Evolutionary conservation across 441 rosid species (phyloP).

Genomic region (Melastoma candidum): DNA sequence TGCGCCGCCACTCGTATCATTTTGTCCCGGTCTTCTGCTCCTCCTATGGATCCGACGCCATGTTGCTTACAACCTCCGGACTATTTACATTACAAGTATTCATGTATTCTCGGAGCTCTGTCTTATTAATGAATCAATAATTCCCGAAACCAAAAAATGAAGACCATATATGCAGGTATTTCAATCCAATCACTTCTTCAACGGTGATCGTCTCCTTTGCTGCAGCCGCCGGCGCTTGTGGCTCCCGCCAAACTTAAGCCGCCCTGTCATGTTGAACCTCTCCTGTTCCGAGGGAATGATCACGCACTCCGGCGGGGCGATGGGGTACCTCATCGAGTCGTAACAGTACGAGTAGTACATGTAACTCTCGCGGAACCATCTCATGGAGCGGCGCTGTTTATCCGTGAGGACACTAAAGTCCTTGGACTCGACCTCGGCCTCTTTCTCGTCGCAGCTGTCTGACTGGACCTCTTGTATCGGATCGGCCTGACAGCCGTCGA

Average conservation of each 20-base stretch:
- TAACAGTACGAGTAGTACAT: constrained; percentile 89
- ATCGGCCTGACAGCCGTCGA: constrained; percentile 62
- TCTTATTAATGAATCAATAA: no score
- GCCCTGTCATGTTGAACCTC: constrained; percentile 50
- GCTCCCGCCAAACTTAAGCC: constrained; percentile 64
- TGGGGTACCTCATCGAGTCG: constrained; percentile 48
- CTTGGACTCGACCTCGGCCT: constrained; percentile 24
- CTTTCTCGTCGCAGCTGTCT: constrained; percentile 22
- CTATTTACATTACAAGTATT: no score
- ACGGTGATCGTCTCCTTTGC: no score
- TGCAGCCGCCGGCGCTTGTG: constrained; percentile 19
- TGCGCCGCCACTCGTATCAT: no score
- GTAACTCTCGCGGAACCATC: constrained; percentile 46
- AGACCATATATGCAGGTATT: no score
- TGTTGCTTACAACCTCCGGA: no score
- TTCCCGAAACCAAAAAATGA: no score
- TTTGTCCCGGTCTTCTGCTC: no score
- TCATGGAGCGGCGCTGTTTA: constrained; percentile 40
- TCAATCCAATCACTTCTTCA: no score
- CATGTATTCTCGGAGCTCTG: no score
- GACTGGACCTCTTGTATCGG: constrained; percentile 41
- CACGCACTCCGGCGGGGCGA: constrained; percentile 53
- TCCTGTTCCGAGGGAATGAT: constrained; percentile 36
- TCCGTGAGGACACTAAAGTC: constrained; percentile 32
- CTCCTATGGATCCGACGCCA: no score